Evolutionary conservation across 352 stramenopile genomes (phyloP).

Genomic region (Phytophthora fragariaefolia): DNA sequence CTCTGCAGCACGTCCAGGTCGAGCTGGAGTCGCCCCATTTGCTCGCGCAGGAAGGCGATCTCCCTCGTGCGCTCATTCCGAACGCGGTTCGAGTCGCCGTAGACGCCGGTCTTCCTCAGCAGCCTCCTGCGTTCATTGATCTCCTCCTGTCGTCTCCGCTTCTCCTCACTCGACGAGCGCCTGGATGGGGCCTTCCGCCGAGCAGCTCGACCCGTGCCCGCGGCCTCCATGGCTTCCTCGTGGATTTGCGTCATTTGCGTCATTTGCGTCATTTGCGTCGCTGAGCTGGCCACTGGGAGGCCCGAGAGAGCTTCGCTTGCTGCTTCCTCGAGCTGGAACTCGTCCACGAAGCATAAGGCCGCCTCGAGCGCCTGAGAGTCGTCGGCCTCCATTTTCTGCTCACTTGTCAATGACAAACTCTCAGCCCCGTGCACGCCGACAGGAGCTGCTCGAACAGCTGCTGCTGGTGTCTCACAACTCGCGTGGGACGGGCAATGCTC

Average conservation of each 20-base stretch:
- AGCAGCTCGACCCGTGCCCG: not conserved
- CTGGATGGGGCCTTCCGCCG: not conserved
- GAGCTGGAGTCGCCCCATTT: conserved; percentile 54
- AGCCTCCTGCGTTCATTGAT: conserved; percentile 37
- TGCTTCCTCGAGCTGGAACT: conserved; percentile 17
- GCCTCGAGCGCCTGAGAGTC: conserved; percentile 20
- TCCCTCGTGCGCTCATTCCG: conserved; percentile 56
- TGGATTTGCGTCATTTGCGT: conserved; percentile 2
- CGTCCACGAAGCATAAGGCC: conserved; percentile 31
- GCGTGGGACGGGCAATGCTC: conserved; percentile 1
- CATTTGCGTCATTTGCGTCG: conserved; percentile 3
- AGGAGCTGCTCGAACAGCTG: too few relatives aligned
- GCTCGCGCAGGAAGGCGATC: conserved; percentile 59
- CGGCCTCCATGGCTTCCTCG: not conserved
- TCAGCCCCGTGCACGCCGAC: too few relatives aligned
- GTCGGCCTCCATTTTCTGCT: conserved; percentile 5
- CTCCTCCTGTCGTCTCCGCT: conserved; percentile 1
- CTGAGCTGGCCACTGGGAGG: not conserved
- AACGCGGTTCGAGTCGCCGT: conserved; percentile 28
- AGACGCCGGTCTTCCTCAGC: conserved; percentile 31
- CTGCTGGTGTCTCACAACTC: not conserved
- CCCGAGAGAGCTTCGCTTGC: not conserved
- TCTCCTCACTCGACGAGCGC: conserved; percentile 1
- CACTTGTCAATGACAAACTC: conserved; percentile 1
- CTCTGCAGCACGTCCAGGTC: conserved; percentile 45